Base-by-base conservation (phyloP, 2,329 filamentous ascomycete genomes). In the Colletotrichum sp. region DNA sequence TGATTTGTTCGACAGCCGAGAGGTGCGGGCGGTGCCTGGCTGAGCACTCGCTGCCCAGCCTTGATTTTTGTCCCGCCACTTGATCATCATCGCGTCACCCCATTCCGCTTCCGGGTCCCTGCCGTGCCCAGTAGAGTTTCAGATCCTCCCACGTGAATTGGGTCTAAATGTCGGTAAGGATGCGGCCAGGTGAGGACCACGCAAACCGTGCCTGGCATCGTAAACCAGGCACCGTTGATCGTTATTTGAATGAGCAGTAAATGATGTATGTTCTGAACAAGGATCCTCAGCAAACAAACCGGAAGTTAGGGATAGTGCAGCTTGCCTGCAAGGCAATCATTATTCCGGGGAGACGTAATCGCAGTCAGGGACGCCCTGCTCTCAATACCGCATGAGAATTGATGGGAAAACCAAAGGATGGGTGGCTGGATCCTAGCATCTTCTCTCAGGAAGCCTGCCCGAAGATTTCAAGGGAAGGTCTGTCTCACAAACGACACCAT, bases 41-140 rank as follows among this genome's bases (percentile, higher is more conserved):
- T 24, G 24, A 26, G 28, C 30, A 21, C 58, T 38, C 32, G 18
- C 43, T 52, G n/a, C n/a, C n/a, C 61, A 68, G 43, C 73, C 68
- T 16, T 72, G 38, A 8, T 36, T 64, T 56, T 36, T 34, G 26
- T 52, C 24, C 56, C 73, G 73, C 73, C 73, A 75, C 73, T 32
- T 34, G 43, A 48, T 75, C 73, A 75, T 75, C 64, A 69, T 60
- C 64, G 64, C 73, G 73, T 75, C 73, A 75, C 55, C 43, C 64
- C 21, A 8, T 68, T 5, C 43, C 26, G 61, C 18, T 38, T 56
- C 32, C 38, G 8, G 32, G 55, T 15, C 34, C 34, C 30, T 58
- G 61, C 62, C 8, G 18, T 13, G 18, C 12, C 18, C 32, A 56
- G 21, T 30, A n/a, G n/a, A 34, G 8, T 15, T 64, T 24, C 24